Base-by-base conservation (phyloP, 768 basidiomycete genomes). In the Pleurotus citrinopileatus region DNA sequence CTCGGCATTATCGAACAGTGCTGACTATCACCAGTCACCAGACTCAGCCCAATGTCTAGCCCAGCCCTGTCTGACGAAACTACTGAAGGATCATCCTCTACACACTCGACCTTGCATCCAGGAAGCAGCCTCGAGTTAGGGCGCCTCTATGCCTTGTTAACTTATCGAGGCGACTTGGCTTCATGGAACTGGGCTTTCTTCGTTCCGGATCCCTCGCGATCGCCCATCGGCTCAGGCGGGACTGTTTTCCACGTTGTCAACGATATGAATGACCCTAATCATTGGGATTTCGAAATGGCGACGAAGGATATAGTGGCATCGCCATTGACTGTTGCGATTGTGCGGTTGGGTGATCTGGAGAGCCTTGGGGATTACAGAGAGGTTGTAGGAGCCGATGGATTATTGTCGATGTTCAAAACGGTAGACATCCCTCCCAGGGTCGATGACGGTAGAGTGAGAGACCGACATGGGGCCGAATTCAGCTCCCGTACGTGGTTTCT, bases 101-200 rank as follows among this genome's bases (percentile, higher is more conserved):
- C 48, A 6, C 48, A 17, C 27, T 37, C 48, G 32, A 51, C 48
- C 27, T 29, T 53, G 20, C 52, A 53, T 42, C 52, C 52, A 12
- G 36, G 27, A 17, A 53, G 38, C 38, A 53, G 29, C 23, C 72
- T 78, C 29, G 75, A 76, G 60, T 56, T 65, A 5, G 67, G 72
- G 45, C 64, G 65, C 45, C 69, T 79, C 13, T 78, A 79, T 59
- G 75, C 75, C 9, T 70, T 76, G 57, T 70, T 79, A 55, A 69
- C 68, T 28, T 78, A 77, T 59, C 63, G 73, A 17, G 75, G 75
- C 32, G 76, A 79, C 56, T 71, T 75, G 28, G 74, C 74, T 19
- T 68, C 73, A 4, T 79, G 77, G 77, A 73, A 77, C 57, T 79
- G 77, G 77, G 71, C 73, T 4, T 79, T 79, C 59, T 78, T 71